Evolutionary conservation across 805 yeast species (phyloP), one percentile per base, ranked within the genome.

Genomic region (Suhomyces emberorum): DNA sequence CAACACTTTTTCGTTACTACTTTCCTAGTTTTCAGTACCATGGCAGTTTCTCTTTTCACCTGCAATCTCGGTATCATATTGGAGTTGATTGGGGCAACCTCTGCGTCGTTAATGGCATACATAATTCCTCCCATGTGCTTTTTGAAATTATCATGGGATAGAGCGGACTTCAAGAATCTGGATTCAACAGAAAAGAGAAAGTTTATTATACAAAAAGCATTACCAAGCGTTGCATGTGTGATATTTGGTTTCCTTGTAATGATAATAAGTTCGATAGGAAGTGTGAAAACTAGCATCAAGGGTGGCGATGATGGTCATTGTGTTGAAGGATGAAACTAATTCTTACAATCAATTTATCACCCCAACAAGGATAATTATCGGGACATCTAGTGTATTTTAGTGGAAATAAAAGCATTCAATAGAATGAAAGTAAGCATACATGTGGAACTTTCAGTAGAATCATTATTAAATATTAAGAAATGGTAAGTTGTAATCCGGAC

Each of bases 21-120:
- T 0, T 49, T 71, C 0, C 59, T 87, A 30, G 84, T 85, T 1
- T 62, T 81, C 19, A 41, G 76, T 0, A 83, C 95, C 0, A 83
- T 88, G 89, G 51, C 76, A 0, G 80, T 88, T 2, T 73, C 97
- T 0, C 63, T 91, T 21, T 61, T 79, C 39, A 87, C 96, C 0
- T 89, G 96, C 53, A 87, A 88, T 46, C 68, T 89, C 38, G 98
- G 98, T 1, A 84, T 93, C 9, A 81, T 91, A 19, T 68, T 89
- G 27, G 97, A 91, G 54, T 69, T 89, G 3, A 88, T 88, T 21
- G 98, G 98, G 2, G 89, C 96, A 0, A 83, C 95, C 0, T 83
- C 95, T 0, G 97, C 97, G 0, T 87, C 95, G 14, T 67, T 85
- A 25, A 81, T 91, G 83, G 97, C 98, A 0, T 89, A 86, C 55